These are phyloP conservation scores for Termitomyces sp. DNA, from an alignment of 768 basidiomycete genomes.

Conservation along the genomic window DNA sequence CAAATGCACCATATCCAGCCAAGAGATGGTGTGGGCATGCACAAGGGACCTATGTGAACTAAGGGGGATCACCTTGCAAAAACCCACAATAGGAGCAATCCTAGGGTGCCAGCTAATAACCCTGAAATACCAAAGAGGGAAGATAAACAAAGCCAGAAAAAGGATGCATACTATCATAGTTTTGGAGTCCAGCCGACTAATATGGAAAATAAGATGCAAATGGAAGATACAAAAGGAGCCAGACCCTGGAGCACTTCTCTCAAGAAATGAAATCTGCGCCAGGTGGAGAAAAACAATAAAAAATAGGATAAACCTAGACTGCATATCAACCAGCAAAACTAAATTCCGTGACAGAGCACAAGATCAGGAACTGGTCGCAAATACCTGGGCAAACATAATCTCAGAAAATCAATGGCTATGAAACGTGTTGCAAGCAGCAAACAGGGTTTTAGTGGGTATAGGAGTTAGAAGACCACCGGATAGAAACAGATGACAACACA, in stretches of 20 bases:
- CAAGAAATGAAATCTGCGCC: no score
- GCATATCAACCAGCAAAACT: no score
- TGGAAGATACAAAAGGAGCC: background rate
- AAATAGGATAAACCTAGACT: no score
- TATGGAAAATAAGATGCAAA: background rate
- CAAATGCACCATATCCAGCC: conserved; percentile 16
- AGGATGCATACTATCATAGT: background rate
- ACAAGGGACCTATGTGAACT: background rate
- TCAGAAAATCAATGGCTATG: no score
- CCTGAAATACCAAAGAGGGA: background rate
- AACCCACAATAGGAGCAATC: background rate
- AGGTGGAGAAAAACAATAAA: no score
- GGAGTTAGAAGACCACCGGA: no score
- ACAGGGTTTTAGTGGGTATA: no score
- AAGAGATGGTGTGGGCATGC: conserved; percentile 2
- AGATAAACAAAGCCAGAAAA: background rate
- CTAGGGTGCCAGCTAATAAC: background rate
- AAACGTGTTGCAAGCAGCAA: no score
- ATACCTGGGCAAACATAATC: no score
- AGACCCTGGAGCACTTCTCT: background rate
- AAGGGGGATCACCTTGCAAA: background rate
- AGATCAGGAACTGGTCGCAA: no score
- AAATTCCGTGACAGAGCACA: no score
- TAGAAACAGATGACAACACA: no score
- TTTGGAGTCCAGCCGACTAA: background rate